Conservation (phyloP, 1,284 basidiomycete genomes). For the Moniliophthora roreri region DNA sequence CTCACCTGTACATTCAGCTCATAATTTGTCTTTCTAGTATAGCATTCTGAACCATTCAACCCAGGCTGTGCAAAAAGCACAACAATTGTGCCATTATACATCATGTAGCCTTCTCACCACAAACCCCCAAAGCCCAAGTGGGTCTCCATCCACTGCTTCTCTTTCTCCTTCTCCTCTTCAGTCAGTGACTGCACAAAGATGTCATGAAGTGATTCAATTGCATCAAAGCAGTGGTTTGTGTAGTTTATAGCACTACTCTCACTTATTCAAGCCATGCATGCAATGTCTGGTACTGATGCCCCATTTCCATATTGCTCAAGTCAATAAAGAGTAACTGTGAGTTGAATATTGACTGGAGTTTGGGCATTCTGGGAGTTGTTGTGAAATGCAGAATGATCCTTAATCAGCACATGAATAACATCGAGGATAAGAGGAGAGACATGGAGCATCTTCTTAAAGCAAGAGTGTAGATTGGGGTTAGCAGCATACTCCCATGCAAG, state of each 20-base stretch:
- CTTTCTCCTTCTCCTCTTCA: slow-evolving; percentile 26
- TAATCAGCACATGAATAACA: no score
- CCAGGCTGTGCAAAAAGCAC: slow-evolving; percentile 20
- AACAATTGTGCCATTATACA: slow-evolving; percentile 21
- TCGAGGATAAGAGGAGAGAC: no score
- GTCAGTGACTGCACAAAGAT: slow-evolving; percentile 22
- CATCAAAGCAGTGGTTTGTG: slow-evolving; percentile 24
- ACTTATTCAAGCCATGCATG: slow-evolving; percentile 20
- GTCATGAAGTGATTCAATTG: no score
- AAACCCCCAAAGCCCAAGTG: slow-evolving; percentile 11
- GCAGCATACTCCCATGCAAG: no score
- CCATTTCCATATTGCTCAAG: slow-evolving; percentile 35
- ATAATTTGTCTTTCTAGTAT: slow-evolving; percentile 32
- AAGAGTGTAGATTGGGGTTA: no score
- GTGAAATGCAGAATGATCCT: no score
- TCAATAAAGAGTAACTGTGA: no score
- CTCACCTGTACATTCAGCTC: slow-evolving; percentile 33
- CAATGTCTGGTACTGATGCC: slow-evolving; percentile 24
- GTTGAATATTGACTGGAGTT: slow-evolving; percentile 27
- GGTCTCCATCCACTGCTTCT: slow-evolving; percentile 27
- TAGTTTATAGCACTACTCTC: slow-evolving; percentile 20
- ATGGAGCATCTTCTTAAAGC: no score
- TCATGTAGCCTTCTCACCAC: slow-evolving; percentile 16
- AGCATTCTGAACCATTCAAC: slow-evolving; percentile 26
- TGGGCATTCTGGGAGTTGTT: slow-evolving; percentile 28